phyloP scores from a whole-genome alignment of 495 filamentous ascomycete species.

The Letharia columbiana region DNA sequence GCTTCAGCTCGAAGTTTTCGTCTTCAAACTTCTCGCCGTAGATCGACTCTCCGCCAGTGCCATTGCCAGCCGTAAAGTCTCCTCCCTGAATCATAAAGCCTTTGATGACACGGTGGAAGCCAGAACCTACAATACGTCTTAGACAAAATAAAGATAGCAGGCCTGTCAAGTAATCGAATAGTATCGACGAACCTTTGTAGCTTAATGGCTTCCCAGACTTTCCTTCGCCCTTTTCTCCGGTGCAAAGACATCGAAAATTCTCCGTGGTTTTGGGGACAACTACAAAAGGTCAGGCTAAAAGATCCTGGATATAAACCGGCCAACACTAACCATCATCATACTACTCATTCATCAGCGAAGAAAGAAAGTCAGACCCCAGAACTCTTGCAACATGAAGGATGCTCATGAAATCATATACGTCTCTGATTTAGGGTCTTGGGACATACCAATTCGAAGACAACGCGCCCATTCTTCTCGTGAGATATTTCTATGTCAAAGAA shows the following conservation, averaged over 20 bases:
- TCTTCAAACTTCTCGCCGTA: conserved; percentile 98
- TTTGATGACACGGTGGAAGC: conserved; percentile 97
- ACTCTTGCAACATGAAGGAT: not conserved
- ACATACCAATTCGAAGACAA: conserved; percentile 72
- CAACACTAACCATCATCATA: conserved; percentile 60
- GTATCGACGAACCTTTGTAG: conserved; percentile 41
- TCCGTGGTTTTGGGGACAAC: conserved; percentile 86
- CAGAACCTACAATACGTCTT: conserved; percentile 45
- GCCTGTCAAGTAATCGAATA: not conserved
- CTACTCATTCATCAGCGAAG: conserved; percentile 29
- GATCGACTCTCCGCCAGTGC: conserved; percentile 94
- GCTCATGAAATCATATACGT: conserved; percentile 2
- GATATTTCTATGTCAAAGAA: conserved; percentile 87
- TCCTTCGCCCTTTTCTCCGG: conserved; percentile 81
- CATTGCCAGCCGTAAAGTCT: conserved; percentile 94
- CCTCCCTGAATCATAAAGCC: conserved; percentile 99
- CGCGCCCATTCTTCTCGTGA: conserved; percentile 56
- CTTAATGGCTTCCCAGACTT: conserved; percentile 77
- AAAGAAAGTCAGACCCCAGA: conserved; percentile 2
- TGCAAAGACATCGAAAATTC: conserved; percentile 94
- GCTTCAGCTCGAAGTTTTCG: conserved; percentile 90
- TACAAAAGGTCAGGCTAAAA: conserved; percentile 25
- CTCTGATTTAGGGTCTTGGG: not conserved
- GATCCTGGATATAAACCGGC: conserved; percentile 1
- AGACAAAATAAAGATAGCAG: not conserved